phyloP scores from a whole-genome alignment of 805 yeast species.

The Scheffersomyces amazonensis region DNA sequence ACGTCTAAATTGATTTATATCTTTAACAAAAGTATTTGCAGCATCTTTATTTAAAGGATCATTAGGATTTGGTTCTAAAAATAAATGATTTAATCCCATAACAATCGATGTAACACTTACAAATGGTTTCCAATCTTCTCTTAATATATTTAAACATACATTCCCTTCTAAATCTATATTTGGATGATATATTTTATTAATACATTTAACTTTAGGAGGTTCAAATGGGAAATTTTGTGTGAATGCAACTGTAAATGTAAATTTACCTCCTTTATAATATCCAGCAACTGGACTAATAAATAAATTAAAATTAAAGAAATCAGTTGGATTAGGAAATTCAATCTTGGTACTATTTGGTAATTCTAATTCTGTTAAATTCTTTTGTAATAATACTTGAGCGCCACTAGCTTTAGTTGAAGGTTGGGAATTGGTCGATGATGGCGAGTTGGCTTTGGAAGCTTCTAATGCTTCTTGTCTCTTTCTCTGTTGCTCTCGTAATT shows the following conservation, averaged over 20 bases:
- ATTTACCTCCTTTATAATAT: conserved; percentile 63
- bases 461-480: conserved; percentile 46
- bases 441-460: conserved; percentile 15
- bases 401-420: conserved; percentile 33
- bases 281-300: conserved; percentile 69
- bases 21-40: conserved; percentile 51
- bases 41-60: conserved; percentile 95
- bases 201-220: conserved; percentile 81
- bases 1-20: conserved; percentile 43
- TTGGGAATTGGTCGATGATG: conserved; percentile 1
- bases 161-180: conserved; percentile 89
- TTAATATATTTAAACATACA: conserved; percentile 82
- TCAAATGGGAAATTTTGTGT: conserved; percentile 83
- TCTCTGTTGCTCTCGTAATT: conserved; percentile 58
- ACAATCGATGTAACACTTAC: conserved; percentile 76
- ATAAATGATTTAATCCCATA: conserved; percentile 81
- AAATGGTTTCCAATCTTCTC: conserved; percentile 98
- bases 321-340: conserved; percentile 48
- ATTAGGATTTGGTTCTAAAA: conserved; percentile 85
- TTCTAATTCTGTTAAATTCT: conserved; percentile 68
- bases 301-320: conserved; percentile 62
- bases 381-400: conserved; percentile 74
- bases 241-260: conserved; percentile 64
- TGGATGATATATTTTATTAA: conserved; percentile 82
- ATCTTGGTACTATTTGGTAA: conserved; percentile 57